Conservation (phyloP, 116 monocot species). For the Trichopus zeylanicus region DNA sequence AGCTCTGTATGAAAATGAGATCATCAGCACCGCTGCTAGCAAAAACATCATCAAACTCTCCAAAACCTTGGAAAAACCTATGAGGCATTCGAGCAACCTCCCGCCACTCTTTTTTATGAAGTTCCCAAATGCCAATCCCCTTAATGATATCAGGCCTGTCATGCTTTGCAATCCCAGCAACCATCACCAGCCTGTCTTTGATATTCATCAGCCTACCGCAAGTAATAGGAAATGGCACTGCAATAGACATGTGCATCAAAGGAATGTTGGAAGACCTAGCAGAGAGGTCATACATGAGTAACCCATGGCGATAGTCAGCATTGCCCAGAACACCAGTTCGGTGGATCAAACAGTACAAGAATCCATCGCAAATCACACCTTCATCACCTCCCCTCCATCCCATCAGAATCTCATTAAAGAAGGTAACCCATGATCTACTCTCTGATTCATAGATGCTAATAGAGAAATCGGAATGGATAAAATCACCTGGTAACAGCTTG, state of each 20-base stretch:
- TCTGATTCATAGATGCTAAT: conserved; percentile 61
- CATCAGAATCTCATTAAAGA: conserved; percentile 37
- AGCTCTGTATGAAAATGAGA: conserved; percentile 84
- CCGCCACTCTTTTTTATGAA: conserved; percentile 55
- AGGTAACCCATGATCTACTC: conserved; percentile 37
- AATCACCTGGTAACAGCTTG: conserved; percentile 66
- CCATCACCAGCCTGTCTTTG: conserved; percentile 69
- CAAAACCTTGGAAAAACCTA: conserved; percentile 81
- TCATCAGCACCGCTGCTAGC: conserved; percentile 75
- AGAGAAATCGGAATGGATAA: conserved; percentile 60
- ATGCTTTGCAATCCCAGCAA: conserved; percentile 82
- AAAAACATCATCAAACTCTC: conserved; percentile 96
- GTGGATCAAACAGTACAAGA: conserved; percentile 72
- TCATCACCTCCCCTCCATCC: conserved; percentile 93
- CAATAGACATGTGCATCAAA: conserved; percentile 31
- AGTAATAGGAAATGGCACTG: conserved; percentile 67
- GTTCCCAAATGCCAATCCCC: conserved; percentile 90
- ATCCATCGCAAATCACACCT: conserved; percentile 68
- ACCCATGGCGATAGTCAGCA: conserved; percentile 43
- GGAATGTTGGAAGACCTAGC: conserved; percentile 15
- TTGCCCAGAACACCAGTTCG: conserved; percentile 49
- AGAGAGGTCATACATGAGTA: conserved; percentile 56
- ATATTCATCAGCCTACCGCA: conserved; percentile 87
- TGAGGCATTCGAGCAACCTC: conserved; percentile 83
- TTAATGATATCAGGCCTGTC: conserved; percentile 78